These are phyloP conservation scores for Penicillium rolfsii DNA, from an alignment of 2,329 filamentous ascomycete genomes.

Conservation along the genomic window DNA sequence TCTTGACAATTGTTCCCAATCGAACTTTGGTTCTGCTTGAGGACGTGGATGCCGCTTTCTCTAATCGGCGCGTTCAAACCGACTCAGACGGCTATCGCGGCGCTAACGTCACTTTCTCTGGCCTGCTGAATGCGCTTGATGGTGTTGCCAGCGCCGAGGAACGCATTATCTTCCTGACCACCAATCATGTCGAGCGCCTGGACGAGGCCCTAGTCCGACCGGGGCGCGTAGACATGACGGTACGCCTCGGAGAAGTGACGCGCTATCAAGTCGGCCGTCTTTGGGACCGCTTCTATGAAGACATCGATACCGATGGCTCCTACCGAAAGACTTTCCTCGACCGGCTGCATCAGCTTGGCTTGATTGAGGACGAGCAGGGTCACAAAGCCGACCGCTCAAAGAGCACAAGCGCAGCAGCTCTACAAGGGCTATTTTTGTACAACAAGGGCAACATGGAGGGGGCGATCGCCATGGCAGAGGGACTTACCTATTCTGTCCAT, in stretches of 20 bases:
- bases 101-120: conserved; percentile 91
- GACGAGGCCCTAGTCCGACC: conserved; percentile 89
- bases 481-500: conserved; percentile 38
- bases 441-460: conserved; percentile 91
- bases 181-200: conserved; percentile 88
- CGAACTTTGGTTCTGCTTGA: conserved; percentile 82
- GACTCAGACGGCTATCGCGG: conserved; percentile 84
- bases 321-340: conserved; percentile 71
- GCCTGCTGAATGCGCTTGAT: conserved; percentile 81
- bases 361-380: conserved; percentile 64
- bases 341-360: conserved; percentile 68
- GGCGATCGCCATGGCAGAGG: conserved; percentile 77
- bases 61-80: conserved; percentile 70
- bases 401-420: conserved; percentile 80
- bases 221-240: conserved; percentile 90
- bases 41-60: conserved; percentile 89
- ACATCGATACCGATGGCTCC: conserved; percentile 68
- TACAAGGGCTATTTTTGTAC: conserved; percentile 93
- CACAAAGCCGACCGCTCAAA: conserved; percentile 51
- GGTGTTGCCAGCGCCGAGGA: conserved; percentile 95
- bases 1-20: conserved; percentile 81
- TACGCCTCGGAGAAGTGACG: conserved; percentile 85
- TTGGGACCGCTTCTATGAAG: conserved; percentile 94
- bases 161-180: conserved; percentile 89
- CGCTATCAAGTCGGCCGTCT: conserved; percentile 81